phyloP scores from a whole-genome alignment of 2,329 filamentous ascomycete species.

The Falciphora oryzae region DNA sequence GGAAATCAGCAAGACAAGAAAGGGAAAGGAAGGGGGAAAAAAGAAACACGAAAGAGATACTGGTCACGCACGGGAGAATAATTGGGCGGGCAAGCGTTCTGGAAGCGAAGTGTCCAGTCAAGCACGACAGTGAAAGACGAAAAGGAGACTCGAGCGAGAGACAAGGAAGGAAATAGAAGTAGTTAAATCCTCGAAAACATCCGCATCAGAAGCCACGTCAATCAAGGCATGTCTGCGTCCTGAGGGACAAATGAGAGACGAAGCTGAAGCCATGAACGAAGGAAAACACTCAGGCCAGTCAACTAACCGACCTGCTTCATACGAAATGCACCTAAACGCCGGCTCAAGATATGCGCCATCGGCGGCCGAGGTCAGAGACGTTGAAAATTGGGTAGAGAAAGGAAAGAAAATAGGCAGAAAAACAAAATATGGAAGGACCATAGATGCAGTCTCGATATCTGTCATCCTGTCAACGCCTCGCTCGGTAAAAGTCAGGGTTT shows the following conservation, averaged over 20 bases:
- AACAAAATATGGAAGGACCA: conserved; percentile 5
- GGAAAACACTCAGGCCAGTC: background rate
- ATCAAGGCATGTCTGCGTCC: background rate
- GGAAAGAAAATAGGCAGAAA: background rate
- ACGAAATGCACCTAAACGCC: background rate
- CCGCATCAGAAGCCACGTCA: too few species aligned
- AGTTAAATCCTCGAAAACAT: background rate
- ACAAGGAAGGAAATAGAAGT: too few species aligned
- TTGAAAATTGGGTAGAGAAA: background rate
- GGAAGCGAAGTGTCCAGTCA: background rate
- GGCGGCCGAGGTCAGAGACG: background rate
- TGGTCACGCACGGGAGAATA: background rate
- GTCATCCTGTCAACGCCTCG: conserved; percentile 11
- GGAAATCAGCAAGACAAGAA: background rate
- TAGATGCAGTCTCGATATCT: conserved; percentile 11
- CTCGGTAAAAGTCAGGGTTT: conserved; percentile 5
- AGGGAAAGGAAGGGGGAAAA: background rate
- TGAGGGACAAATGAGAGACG: conserved; percentile 3
- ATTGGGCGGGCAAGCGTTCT: background rate
- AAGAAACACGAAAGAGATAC: background rate
- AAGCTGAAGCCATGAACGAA: background rate
- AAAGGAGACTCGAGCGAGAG: too few species aligned
- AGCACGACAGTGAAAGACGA: too few species aligned
- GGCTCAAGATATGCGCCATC: conserved; percentile 1
- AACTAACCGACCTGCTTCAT: background rate